Evolutionary conservation across 2,329 filamentous ascomycete genomes (phyloP).

Genomic region (Herpotrichia juniperi): DNA sequence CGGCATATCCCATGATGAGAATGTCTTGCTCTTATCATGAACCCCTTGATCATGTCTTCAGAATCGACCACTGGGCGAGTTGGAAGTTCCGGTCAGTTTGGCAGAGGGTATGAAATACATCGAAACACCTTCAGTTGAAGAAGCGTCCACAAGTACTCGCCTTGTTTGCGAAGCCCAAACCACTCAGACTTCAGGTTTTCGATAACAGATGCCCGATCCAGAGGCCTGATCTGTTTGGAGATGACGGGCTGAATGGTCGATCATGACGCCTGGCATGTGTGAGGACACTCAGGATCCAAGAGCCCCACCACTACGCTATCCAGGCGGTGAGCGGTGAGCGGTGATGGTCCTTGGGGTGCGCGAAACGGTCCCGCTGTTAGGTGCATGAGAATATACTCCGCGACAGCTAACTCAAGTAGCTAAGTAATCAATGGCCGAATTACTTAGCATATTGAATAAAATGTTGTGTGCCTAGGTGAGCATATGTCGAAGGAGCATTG

Average conservation of each 20-base stretch:
- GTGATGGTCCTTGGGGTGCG: slow-evolving; percentile 3
- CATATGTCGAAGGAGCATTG: slow-evolving; percentile 9
- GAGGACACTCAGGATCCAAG: too few species aligned
- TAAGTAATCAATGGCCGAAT: slow-evolving; percentile 5
- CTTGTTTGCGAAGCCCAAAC: not conserved
- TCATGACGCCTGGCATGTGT: too few species aligned
- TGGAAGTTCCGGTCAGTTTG: too few species aligned
- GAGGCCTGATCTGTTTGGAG: slow-evolving; percentile 4
- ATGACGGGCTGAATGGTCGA: not conserved
- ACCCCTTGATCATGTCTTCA: too few species aligned
- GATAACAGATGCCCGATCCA: not conserved
- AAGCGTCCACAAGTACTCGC: not conserved
- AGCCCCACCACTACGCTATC: not conserved
- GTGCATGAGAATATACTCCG: slow-evolving; percentile 7
- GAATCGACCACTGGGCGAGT: too few species aligned
- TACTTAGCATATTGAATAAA: not conserved
- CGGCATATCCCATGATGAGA: not conserved
- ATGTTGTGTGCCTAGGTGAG: not conserved
- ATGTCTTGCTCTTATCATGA: too few species aligned
- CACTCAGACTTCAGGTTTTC: not conserved
- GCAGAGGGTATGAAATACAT: not conserved
- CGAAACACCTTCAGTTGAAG: not conserved
- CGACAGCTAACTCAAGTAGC: slow-evolving; percentile 1
- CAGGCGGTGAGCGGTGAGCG: slow-evolving; percentile 14
- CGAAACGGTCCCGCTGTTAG: slow-evolving; percentile 7